Conservation (phyloP, 1,284 basidiomycete genomes). For the Leccinum ponderosum region DNA sequence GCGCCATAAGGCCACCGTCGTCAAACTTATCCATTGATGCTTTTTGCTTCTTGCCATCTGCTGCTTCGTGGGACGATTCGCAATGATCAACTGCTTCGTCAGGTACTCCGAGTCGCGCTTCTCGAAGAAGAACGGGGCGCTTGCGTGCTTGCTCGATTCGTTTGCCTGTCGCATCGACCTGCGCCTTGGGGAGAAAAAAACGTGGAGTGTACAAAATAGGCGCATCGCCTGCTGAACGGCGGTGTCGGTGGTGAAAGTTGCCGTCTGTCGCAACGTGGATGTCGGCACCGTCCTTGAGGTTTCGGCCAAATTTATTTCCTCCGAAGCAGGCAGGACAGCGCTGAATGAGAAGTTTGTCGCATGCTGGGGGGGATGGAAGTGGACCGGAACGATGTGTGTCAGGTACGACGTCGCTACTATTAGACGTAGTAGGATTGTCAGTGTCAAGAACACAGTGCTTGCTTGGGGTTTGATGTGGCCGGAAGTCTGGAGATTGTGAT, state of each 20-base stretch:
- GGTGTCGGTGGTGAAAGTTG: background rate
- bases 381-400: background rate
- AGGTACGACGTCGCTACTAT: background rate
- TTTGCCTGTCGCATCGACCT: background rate
- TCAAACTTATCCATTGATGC: background rate
- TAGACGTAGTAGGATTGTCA: no score
- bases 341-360: background rate
- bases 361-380: background rate
- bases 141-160: background rate
- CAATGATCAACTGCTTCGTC: background rate
- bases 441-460: no score
- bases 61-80: background rate
- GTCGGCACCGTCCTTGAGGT: background rate
- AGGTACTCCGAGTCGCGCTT: background rate
- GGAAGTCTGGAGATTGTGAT: no score
- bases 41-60: slow-evolving; percentile 1
- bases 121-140: background rate
- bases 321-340: background rate
- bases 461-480: no score
- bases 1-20: background rate
- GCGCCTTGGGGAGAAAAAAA: background rate
- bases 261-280: background rate
- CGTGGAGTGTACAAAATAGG: background rate
- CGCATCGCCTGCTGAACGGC: background rate
- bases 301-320: background rate